These are phyloP conservation scores for Aristolochia contorta DNA, from an alignment of 164 flowering plant genomes.

Conservation along the genomic window DNA sequence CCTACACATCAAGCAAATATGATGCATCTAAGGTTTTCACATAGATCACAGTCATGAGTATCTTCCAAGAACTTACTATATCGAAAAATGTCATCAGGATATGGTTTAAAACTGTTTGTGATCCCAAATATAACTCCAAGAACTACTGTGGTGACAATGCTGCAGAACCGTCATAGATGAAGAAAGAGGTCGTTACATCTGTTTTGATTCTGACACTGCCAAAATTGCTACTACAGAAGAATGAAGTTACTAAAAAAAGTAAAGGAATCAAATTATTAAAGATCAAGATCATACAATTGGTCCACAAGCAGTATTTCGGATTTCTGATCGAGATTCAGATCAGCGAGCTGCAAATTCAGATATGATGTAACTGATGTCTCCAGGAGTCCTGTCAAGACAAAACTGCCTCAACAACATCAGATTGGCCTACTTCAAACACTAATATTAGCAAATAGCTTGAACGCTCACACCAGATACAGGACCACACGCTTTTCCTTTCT, in stretches of 20 bases:
- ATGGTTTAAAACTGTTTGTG: constrained; percentile 46
- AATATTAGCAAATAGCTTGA: too few relatives aligned
- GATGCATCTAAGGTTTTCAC: neutral
- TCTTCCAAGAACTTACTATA: constrained; percentile 42
- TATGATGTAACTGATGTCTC: constrained; percentile 55
- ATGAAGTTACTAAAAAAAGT: neutral
- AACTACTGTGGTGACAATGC: constrained; percentile 58
- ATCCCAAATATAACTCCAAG: constrained; percentile 60
- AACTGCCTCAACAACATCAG: constrained; percentile 77
- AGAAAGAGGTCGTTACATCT: too few relatives aligned
- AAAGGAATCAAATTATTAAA: neutral
- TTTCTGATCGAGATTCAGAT: constrained; percentile 73
- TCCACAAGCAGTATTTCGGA: constrained; percentile 71
- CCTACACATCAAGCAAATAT: too few relatives aligned
- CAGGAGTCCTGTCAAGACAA: constrained; percentile 88
- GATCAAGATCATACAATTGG: constrained; percentile 49
- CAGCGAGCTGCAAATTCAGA: constrained; percentile 46
- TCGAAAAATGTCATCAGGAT: constrained; percentile 64
- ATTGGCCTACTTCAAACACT: neutral
- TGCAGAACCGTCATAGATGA: constrained; percentile 19
- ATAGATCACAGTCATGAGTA: neutral
- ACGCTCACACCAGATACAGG: too few relatives aligned
- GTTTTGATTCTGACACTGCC: too few relatives aligned
- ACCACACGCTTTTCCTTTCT: too few relatives aligned
- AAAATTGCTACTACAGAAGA: neutral